Base-by-base conservation (phyloP, 148 eudicot species). In the Vaccinium vitisidaea region DNA sequence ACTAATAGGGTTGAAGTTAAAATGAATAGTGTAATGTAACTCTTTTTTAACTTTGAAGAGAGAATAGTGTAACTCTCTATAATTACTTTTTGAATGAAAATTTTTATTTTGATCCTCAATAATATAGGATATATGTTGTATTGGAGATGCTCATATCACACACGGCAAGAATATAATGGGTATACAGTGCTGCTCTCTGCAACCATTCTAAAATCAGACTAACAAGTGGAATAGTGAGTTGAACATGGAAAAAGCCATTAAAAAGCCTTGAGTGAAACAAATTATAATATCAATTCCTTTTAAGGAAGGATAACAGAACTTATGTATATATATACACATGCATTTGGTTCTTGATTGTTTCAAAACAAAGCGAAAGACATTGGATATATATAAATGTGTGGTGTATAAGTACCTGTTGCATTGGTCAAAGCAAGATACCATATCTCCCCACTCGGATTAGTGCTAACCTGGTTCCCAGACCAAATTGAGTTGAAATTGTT, bases 381-480 rank as follows among this genome's bases (percentile, higher is more conserved):
- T 25, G 19, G 61, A 73, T 52, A 50, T 25, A 6, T n/a, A 55
- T 9, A 1, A 32, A 32, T 23, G 53, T n/a, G 9, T 9, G 23
- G 46, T 8, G 46, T 8, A 63, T 9, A 13, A 8, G 2, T n/a
- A 94, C 99, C 99, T 90, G 95, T 89, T n/a, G 89, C 79, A 73
- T 92, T 80, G 80, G 92, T 93, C 74, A 95, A 83, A 36, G 96
- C 90, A 77, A 97, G 98, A 63, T 75, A 89, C 99, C 99, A 97
- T 93, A 90, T 95, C 92, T 92, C 92, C 4, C 98, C 98, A 88
- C 94, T 96, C 18, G 86, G 80, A 49, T 97, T 91, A 81, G 97
- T 92, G 88, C 90, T 92, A 91, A 97, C 94, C 87, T 93, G 90
- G 25, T 90, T 78, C 53, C 92, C 91, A 48, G 96, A 89, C 90